Evolutionary conservation across 345 rosid genomes (phyloP), one percentile per base, ranked within the genome.

Genomic region (Sonneratia alba): DNA sequence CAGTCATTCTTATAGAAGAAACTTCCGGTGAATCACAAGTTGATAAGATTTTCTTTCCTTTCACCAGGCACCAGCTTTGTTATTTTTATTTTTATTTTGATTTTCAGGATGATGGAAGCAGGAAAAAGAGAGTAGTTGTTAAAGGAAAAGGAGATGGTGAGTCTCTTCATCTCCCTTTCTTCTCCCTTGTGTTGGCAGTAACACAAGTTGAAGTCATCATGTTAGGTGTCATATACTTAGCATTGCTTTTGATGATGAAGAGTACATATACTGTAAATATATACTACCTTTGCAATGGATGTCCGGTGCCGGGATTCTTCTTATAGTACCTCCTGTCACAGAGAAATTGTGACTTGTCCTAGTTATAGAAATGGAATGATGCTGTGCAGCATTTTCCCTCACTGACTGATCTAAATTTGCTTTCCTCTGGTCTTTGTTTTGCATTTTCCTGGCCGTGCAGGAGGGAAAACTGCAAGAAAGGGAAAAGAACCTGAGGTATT

Each of bases 81-180:
- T n/a, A 24, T 37, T 37, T 15, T 67, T 24, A 66, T 48, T 62
- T 72, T 13, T 8, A 47, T 37, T 56, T 68, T 12, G 57, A 77
- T 62, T 76, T 70, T 68, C 85, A 84, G 88, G 86, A 43, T 64
- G 75, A 32, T 27, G 66, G 79, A 73, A 73, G 73, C 53, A 69
- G n/a, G 48, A 84, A 83, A 73, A 85, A 80, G 72, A 73, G 76
- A 73, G 82, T 76, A 81, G 66, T 73, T 55, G 66, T 53, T 36
- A 70, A 68, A 72, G 82, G 64, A 49, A 72, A 74, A 77, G 67
- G 71, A 51, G 27, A 71, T 13, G 77, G 82, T 77, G 64, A 24
- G 69, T 70, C 38, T 69, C 48, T 69, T 34, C 59, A 62, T 45
- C 72, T 49, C 40, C 16, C 62, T 47, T 19, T 14, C 49, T 0